Base-by-base conservation (phyloP, 306 rosid species). In the Abrus pulchellus region DNA sequence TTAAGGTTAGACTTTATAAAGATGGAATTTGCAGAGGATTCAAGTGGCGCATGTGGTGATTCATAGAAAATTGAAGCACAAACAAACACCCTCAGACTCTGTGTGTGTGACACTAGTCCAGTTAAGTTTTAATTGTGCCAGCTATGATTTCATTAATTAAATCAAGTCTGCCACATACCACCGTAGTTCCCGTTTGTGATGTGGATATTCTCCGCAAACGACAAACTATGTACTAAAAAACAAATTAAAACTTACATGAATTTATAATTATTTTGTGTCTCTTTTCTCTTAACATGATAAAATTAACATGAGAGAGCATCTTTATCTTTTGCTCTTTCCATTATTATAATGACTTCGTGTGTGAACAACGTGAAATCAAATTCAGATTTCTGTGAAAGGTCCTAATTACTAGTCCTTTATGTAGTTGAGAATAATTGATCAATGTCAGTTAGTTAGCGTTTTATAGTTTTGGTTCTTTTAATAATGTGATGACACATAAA, bases 31-130 rank as follows among this genome's bases (percentile, higher is more conserved):
- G 84, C 85, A 80, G 90, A 65, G 10, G 80, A 45, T 68, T 59
- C 80, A 77, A 83, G 93, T 60, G 88, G 84, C 78, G 89, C 92
- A 88, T 86, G 93, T 90, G 95, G 95, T 81, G 82, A 88, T 87
- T 80, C 89, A 76, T 89, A 87, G 86, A 92, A 87, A 87, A 76
- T 82, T 87, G 90, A 86, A 89, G 68, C 86, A 77, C 75, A 33
- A 47, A 41, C 75, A 53, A 63, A 59, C 80, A 47, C 77, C 33
- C 36, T 29, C 70, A 1, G 41, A 36, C 78, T 13, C 72, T 68
- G 11, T 74, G 61, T 41, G 55, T 66, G 82, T 75, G 70, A 76
- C 85, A 74, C 78, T 33, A 52, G 33, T 82, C 75, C 89, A 80
- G 50, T 76, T 60, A 76, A 75, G 73, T 68, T 60, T 82, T 82